A percentile compares a stretch with the other conserved stretches of the same genome.
Conservation (phyloP, 768 basidiomycete species). For the Leccinum olivaceopallidum region DNA sequence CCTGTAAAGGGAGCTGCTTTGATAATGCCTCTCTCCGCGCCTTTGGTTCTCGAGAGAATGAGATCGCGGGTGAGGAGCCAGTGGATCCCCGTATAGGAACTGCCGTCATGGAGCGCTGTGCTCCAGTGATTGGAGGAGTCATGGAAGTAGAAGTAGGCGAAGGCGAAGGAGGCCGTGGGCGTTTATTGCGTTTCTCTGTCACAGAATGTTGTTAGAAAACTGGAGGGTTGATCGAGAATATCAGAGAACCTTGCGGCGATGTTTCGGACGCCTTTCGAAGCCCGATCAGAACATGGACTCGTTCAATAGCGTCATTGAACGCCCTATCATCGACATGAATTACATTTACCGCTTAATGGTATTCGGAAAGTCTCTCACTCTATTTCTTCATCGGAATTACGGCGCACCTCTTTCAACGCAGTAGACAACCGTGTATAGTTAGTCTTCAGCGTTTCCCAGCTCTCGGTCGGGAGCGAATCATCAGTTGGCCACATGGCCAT, state of each 20-base stretch:
- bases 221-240: neutral
- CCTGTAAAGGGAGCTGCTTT: conserved; percentile 66
- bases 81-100: conserved; percentile 51
- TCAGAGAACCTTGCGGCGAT: conserved; percentile 49
- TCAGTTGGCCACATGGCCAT: conserved; percentile 73
- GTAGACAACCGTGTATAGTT: conserved; percentile 61
- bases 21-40: conserved; percentile 60
- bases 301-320: conserved; percentile 71
- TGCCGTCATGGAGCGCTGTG: conserved; percentile 16
- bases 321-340: conserved; percentile 44
- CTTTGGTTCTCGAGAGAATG: conserved; percentile 67
- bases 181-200: conserved; percentile 75
- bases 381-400: conserved; percentile 58
- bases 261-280: conserved; percentile 71
- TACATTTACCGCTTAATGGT: conserved; percentile 9
- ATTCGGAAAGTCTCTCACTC: conserved; percentile 46
- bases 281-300: conserved; percentile 66
- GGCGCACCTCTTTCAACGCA: conserved; percentile 64
- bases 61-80: conserved; percentile 49
- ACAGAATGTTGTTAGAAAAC: conserved; percentile 3
- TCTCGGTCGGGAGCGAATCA: conserved; percentile 67
- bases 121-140: conserved; percentile 27
- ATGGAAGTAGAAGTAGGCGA: conserved; percentile 51
- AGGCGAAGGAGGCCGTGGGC: conserved; percentile 71
- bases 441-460: conserved; percentile 60